phyloP scores from a whole-genome alignment of 2,329 filamentous ascomycete genomes.

The Penicillium oxalicum region DNA sequence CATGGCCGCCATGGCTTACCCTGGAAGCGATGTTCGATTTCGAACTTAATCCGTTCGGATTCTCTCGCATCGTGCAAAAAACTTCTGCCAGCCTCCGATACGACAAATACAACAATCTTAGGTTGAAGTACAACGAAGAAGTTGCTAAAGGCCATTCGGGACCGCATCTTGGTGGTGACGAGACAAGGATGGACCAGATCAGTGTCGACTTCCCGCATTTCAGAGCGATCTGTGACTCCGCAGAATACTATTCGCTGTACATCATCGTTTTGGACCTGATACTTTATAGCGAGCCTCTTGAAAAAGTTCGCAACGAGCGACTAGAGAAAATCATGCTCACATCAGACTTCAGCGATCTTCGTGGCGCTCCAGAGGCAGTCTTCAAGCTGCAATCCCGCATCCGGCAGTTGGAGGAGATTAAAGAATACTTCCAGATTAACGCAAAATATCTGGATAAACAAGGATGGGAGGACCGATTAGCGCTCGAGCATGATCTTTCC shows the following conservation, averaged over 20 bases:
- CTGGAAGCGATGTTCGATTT: conserved; percentile 99
- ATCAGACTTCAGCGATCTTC: conserved; percentile 94
- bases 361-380: conserved; percentile 89
- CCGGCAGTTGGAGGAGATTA: conserved; percentile 90
- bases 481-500: conserved; percentile 83
- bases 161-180: conserved; percentile 44
- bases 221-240: conserved; percentile 90
- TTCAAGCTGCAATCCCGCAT: conserved; percentile 87
- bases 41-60: conserved; percentile 88
- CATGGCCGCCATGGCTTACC: conserved; percentile 97
- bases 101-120: conserved; percentile 96
- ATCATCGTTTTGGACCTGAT: conserved; percentile 94
- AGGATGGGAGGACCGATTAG: conserved; percentile 83
- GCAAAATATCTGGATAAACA: conserved; percentile 77
- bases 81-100: conserved; percentile 91
- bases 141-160: conserved; percentile 60
- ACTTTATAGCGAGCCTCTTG: conserved; percentile 90
- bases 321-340: conserved; percentile 98
- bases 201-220: conserved; percentile 96
- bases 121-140: conserved; percentile 94
- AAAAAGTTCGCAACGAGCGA: conserved; percentile 93
- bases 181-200: conserved; percentile 87
- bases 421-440: conserved; percentile 90
- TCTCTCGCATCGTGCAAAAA: conserved; percentile 92
- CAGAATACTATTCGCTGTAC: conserved; percentile 96